A percentile compares a stretch with the other conserved stretches of the same genome.
These are phyloP conservation scores for Sextonia rubra DNA, from an alignment of 164 flowering plant genomes.

Conservation along the genomic window DNA sequence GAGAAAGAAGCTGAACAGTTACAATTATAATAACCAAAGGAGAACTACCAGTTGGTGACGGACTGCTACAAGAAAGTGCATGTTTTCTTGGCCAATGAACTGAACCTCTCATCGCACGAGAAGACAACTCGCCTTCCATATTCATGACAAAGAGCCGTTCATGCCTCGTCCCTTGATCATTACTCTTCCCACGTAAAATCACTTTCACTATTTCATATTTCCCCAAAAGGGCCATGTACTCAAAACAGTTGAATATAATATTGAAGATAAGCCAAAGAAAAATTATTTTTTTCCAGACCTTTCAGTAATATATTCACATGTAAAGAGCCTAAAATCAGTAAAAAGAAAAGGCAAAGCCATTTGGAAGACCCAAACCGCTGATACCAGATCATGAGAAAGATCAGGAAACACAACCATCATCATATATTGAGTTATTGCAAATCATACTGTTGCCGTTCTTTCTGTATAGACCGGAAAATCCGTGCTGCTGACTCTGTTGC, in stretches of 20 bases:
- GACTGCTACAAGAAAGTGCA: neutral
- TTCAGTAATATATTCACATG: neutral
- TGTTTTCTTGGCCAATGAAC: neutral
- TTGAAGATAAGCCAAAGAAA: neutral
- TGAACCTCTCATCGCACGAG: neutral
- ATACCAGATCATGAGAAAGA: too few relatives aligned
- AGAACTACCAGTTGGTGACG: too few relatives aligned
- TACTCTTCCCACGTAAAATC: neutral
- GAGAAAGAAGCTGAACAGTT: too few relatives aligned
- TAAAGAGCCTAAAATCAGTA: neutral
- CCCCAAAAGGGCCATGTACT: neutral
- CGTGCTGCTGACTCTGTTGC: constrained; percentile 81
- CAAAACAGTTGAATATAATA: neutral
- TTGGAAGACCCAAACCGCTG: neutral
- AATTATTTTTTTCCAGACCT: neutral
- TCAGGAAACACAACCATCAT: neutral
- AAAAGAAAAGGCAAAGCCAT: neutral
- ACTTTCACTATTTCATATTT: neutral
- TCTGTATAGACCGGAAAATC: constrained; percentile 73
- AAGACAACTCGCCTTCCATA: neutral
- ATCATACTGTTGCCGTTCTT: constrained; percentile 62
- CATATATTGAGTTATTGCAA: constrained; percentile 16
- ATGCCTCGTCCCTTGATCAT: neutral
- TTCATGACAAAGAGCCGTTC: neutral
- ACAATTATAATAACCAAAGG: too few relatives aligned